phyloP scores from a whole-genome alignment of 179 eudicot genomes.

The Corrigiola litoralis region DNA sequence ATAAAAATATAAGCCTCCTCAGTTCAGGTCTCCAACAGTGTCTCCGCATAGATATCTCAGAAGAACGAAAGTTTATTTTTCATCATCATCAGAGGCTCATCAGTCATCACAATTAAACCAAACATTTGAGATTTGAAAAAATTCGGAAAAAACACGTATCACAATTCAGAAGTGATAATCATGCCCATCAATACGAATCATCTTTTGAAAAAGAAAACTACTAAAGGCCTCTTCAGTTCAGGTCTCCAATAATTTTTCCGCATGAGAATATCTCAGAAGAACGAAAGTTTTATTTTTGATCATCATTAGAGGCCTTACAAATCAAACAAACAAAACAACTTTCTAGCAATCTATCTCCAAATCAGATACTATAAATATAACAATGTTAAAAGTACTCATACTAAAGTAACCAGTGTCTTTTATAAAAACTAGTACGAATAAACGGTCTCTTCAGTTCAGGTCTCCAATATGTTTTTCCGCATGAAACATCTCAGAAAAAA shows the following conservation, averaged over 20 bases:
- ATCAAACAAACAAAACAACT: background rate
- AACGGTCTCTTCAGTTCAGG: slow-evolving; percentile 28
- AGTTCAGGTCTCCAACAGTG: slow-evolving; percentile 24
- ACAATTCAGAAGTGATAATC: background rate
- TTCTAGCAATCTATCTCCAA: too few species aligned
- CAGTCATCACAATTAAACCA: background rate
- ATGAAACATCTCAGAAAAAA: slow-evolving; percentile 16
- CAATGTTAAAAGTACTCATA: too few species aligned
- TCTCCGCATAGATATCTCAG: slow-evolving; percentile 15
- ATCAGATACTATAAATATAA: too few species aligned
- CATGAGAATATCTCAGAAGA: slow-evolving; percentile 9
- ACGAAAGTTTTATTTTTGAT: slow-evolving; percentile 9
- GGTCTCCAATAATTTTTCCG: slow-evolving; percentile 15
- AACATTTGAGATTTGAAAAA: background rate
- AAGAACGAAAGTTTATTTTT: slow-evolving; percentile 19
- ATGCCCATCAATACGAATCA: background rate
- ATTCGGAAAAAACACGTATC: background rate
- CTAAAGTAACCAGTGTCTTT: too few species aligned
- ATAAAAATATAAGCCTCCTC: slow-evolving; percentile 6
- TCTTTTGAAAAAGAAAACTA: background rate
- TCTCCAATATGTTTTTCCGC: slow-evolving; percentile 20
- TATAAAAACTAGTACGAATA: too few species aligned
- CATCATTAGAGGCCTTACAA: slow-evolving; percentile 8
- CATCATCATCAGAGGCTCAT: slow-evolving; percentile 23
- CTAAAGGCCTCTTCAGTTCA: slow-evolving; percentile 12